Evolutionary conservation across 1,139 yeast species (phyloP).

Genomic region (Geotrichum carabidarum): DNA sequence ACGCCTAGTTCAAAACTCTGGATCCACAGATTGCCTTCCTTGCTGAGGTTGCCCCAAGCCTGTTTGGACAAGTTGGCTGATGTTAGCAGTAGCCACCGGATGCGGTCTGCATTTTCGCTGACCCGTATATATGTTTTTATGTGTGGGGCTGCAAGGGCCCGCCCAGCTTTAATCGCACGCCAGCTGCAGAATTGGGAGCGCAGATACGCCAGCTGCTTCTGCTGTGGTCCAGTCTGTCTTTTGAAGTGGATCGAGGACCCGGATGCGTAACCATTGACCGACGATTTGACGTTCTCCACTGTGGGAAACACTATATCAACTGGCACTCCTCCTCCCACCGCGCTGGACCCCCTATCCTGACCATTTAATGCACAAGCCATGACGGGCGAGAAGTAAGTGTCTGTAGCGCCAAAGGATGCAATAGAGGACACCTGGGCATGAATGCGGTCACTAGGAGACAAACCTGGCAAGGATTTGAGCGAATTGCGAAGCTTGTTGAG

Average conservation of each 20-base stretch:
- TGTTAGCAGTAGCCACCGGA: conserved; percentile 35
- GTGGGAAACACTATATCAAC: conserved; percentile 34
- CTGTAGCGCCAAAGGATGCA: conserved; percentile 29
- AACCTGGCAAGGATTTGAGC: conserved; percentile 17
- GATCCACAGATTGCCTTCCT: conserved; percentile 26
- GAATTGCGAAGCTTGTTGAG: conserved; percentile 24
- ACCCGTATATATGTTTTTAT: conserved; percentile 35
- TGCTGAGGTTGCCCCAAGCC: conserved; percentile 36
- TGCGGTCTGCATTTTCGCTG: conserved; percentile 17
- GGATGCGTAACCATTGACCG: conserved; percentile 34
- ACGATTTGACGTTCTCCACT: conserved; percentile 29
- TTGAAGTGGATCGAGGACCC: conserved; percentile 34
- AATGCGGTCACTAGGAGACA: conserved; percentile 20
- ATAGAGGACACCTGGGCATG: conserved; percentile 35
- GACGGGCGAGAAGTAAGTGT: conserved; percentile 25
- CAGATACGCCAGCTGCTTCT: conserved; percentile 28
- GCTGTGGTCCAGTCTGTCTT: conserved; percentile 21
- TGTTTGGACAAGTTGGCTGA: conserved; percentile 37
- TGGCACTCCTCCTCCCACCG: conserved; percentile 1
- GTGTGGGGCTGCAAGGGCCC: conserved; percentile 37
- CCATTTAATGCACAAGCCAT: conserved; percentile 26
- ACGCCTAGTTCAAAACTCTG: conserved; percentile 38
- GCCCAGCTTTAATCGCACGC: conserved; percentile 31
- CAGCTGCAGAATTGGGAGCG: conserved; percentile 29
- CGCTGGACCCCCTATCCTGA: neutral